Conservation (phyloP, 2,329 filamentous ascomycete genomes). For the Cadophora sp. region DNA sequence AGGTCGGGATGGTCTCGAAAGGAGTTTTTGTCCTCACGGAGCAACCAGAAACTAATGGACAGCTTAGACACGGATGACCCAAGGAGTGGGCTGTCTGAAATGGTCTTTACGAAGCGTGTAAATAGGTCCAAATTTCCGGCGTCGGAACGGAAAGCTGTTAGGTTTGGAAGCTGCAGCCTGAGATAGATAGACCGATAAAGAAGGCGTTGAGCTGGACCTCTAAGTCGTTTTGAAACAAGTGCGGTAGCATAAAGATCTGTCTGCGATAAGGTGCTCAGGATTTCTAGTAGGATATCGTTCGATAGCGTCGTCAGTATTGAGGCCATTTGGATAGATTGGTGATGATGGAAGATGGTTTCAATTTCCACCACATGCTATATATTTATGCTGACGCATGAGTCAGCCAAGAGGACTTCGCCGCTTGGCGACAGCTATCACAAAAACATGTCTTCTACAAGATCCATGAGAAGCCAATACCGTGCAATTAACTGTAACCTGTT, state of each 20-base stretch:
- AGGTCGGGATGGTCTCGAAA: neutral
- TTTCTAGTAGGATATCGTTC: neutral
- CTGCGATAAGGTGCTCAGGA: neutral
- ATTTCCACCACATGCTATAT: neutral
- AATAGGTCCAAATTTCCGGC: no score
- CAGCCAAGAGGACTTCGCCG: neutral
- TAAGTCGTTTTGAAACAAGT: neutral
- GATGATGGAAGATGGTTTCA: neutral
- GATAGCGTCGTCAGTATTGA: neutral
- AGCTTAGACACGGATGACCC: no score
- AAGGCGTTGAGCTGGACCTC: neutral
- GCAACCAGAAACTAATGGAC: no score
- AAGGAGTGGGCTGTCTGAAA: no score
- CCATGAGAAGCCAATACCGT: no score
- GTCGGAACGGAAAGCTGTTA: neutral
- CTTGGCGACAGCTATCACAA: neutral
- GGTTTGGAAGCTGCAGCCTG: neutral
- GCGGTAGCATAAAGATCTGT: neutral
- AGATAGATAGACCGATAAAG: neutral
- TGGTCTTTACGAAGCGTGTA: no score
- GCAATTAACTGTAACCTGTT: no score
- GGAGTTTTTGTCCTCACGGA: neutral
- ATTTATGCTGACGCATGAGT: neutral
- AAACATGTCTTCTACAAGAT: neutral
- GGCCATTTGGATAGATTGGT: neutral